Evolutionary conservation across 129 eudicot genomes (phyloP), one percentile per base, ranked within the genome.

Genomic region (Flaveria trinervia): DNA sequence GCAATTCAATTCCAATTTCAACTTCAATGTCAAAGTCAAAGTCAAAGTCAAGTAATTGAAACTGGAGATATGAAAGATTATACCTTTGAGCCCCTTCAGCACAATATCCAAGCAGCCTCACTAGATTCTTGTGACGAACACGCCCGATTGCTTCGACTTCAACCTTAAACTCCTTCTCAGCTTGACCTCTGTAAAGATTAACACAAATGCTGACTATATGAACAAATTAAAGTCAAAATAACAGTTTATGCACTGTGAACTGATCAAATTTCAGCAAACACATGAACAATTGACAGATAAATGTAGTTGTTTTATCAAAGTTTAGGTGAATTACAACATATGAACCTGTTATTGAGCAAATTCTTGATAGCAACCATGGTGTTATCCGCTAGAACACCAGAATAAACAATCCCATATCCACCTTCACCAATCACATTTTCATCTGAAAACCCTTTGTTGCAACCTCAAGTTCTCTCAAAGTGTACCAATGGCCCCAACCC

Each of bases 61-160:
- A 26, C 12, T 16, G 69, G 26, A 17, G 67, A n/a, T 56, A 72
- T 12, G 68, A 71, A 79, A 20, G 43, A 17, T 23, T 59, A 68
- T 82, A 92, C 97, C 97, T 92, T 36, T 88, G 96, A 86, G 92
- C 97, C 73, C 97, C 97, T 86, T 92, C 96, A 22, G 92, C 97
- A 81, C 97, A 92, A 82, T 92, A 92, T 20, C 97, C 97, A 25
- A 92, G 89, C 81, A 92, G 76, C 83, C 97, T 89, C 72, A 92
- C 97, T 83, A 92, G 79, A 89, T 92, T 92, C 85, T 88, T 92
- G 51, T 92, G 97, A 64, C 97, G 85, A 71, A 92, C 97, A 12
- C 97, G 93, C 65, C 97, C 97, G 79, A 92, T 92, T 13, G 93
- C 97, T 88, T 92, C 97, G 12, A 92, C 97, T 89, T 92, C 97